Conservation (phyloP, 2,329 filamentous ascomycete species). For the Colletotrichum sp. region DNA sequence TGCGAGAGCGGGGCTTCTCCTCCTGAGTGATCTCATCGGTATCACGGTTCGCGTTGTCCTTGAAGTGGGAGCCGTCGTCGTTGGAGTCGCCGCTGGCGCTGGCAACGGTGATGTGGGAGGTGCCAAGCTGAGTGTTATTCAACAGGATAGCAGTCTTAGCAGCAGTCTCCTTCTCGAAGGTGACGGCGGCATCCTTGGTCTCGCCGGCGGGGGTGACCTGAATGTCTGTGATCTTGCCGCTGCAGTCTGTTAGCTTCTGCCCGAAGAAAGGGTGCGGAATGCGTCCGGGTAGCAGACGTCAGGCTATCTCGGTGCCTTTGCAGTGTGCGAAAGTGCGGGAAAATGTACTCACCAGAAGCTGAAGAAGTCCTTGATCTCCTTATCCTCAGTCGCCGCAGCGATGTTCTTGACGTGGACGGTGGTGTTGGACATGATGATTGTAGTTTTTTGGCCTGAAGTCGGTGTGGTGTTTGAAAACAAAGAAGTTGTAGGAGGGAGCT, state of each 20-base stretch:
- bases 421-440: slow-evolving; percentile 56
- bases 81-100: slow-evolving; percentile 69
- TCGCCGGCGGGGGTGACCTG: slow-evolving; percentile 74
- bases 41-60: slow-evolving; percentile 61
- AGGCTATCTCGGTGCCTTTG: neutral
- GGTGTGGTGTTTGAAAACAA: neutral
- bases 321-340: neutral
- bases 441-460: neutral
- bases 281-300: neutral
- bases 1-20: slow-evolving; percentile 93
- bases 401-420: slow-evolving; percentile 94
- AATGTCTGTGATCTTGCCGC: slow-evolving; percentile 89
- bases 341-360: slow-evolving; percentile 78
- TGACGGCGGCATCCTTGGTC: slow-evolving; percentile 86
- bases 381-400: slow-evolving; percentile 78
- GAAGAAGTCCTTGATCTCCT: slow-evolving; percentile 96
- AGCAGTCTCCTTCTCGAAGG: slow-evolving; percentile 95
- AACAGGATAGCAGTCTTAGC: slow-evolving; percentile 96
- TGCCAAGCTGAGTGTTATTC: slow-evolving; percentile 93
- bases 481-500: slow-evolving; percentile 8
- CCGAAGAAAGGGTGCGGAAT: neutral
- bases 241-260: slow-evolving; percentile 38
- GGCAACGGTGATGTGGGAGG: slow-evolving; percentile 80
- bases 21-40: slow-evolving; percentile 84
- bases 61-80: slow-evolving; percentile 62